These are phyloP conservation scores for Aspergillus alliaceus DNA, from an alignment of 2,329 filamentous ascomycete genomes.

Conservation along the genomic window DNA sequence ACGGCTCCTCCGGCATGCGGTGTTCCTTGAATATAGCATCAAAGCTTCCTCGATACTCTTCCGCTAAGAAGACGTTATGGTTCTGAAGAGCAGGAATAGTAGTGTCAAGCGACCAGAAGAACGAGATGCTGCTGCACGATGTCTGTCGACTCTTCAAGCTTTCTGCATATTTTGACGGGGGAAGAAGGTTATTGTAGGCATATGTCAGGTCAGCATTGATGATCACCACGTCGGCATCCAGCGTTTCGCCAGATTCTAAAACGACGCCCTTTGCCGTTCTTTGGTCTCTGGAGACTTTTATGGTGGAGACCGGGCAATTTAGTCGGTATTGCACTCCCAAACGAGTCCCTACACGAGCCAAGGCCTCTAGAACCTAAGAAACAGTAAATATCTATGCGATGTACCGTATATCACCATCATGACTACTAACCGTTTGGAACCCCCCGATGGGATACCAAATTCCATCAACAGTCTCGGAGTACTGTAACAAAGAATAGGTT, in stretches of 20 bases:
- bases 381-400: too few relatives aligned
- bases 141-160: too few relatives aligned
- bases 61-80: too few relatives aligned
- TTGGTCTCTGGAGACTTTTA: conserved; percentile 53
- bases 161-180: conserved; percentile 41
- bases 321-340: conserved; percentile 64
- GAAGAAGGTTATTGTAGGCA: conserved; percentile 70
- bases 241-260: conserved; percentile 36
- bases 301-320: conserved; percentile 56
- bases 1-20: too few relatives aligned
- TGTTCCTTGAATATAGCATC: too few relatives aligned
- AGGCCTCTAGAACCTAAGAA: conserved; percentile 56
- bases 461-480: conserved; percentile 72
- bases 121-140: too few relatives aligned
- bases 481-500: conserved; percentile 72
- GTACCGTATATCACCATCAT: too few relatives aligned
- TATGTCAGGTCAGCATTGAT: conserved; percentile 75
- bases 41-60: too few relatives aligned
- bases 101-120: too few relatives aligned
- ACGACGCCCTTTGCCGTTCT: too few relatives aligned
- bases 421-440: conserved; percentile 51
- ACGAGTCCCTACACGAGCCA: conserved; percentile 63
- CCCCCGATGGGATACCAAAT: conserved; percentile 69
- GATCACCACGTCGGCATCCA: conserved; percentile 66
- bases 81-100: too few relatives aligned